phyloP scores from a whole-genome alignment of 2,329 filamentous ascomycete genomes.

The Fusarium nygamai region DNA sequence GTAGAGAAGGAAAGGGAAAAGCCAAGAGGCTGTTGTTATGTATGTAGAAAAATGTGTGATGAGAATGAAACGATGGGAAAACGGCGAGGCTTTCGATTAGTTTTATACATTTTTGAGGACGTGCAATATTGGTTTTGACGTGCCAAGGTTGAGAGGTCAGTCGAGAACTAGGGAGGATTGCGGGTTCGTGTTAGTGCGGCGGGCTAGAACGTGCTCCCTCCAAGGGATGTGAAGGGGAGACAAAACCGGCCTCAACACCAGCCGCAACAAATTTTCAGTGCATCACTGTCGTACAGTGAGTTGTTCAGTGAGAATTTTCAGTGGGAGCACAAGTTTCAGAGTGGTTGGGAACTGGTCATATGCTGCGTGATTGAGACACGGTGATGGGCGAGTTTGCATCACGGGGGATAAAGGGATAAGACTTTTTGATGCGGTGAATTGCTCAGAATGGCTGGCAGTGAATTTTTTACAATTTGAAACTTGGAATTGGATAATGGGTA shows the following conservation, averaged over 20 bases:
- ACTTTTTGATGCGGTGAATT: not conserved
- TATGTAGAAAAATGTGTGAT: slow-evolving; percentile 1
- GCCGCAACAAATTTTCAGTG: not conserved
- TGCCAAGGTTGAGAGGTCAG: slow-evolving; percentile 8
- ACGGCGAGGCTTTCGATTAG: not conserved
- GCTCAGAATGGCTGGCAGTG: not conserved
- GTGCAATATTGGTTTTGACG: not conserved
- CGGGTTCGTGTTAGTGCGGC: slow-evolving; percentile 15
- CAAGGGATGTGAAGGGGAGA: not conserved
- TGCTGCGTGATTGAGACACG: not conserved
- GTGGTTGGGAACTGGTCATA: not conserved
- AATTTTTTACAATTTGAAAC: accelerated
- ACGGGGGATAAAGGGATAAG: not conserved
- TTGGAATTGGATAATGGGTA: not conserved
- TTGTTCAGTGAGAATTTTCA: not conserved
- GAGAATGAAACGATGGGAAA: not conserved
- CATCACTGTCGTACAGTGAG: not conserved
- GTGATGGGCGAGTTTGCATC: not conserved
- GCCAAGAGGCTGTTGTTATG: not conserved
- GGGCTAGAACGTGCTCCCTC: slow-evolving; percentile 12
- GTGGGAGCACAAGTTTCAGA: not conserved
- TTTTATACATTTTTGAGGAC: slow-evolving; percentile 20
- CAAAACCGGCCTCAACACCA: not conserved
- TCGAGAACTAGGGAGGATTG: slow-evolving; percentile 31
- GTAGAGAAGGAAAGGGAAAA: not conserved